Conservation (phyloP, 2,329 filamentous ascomycete genomes). For the Tolypocladium cylindrosporum region DNA sequence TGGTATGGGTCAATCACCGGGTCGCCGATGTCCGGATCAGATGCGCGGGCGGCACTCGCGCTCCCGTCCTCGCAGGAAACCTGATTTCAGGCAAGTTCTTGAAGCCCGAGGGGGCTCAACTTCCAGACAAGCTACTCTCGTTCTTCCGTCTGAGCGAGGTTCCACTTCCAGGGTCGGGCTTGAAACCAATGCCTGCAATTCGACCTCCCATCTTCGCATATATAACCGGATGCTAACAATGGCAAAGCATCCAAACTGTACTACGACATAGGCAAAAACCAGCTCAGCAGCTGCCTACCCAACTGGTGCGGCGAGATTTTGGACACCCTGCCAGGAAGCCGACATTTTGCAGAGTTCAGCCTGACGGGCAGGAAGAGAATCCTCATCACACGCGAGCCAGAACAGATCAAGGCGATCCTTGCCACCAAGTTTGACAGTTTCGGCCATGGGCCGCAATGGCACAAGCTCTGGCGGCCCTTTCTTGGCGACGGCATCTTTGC, state of each 20-base stretch:
- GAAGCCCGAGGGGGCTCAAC: too few species aligned
- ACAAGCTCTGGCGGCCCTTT: conserved; percentile 31
- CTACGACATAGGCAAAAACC: conserved; percentile 8
- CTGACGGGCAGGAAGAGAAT: conserved; percentile 12
- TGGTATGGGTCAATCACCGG: conserved; percentile 10
- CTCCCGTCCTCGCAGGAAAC: conserved; percentile 21
- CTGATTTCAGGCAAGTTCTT: conserved; percentile 18
- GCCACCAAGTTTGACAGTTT: conserved; percentile 48
- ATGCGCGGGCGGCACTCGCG: conserved; percentile 20
- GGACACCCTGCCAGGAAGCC: conserved; percentile 2
- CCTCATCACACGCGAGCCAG: conserved; percentile 40
- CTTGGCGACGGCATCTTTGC: conserved; percentile 48
- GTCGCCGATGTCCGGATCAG: conserved; percentile 17
- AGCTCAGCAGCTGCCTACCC: conserved; percentile 9
- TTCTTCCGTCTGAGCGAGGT: too few species aligned
- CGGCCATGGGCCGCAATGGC: conserved; percentile 33
- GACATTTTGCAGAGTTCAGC: conserved; percentile 11
- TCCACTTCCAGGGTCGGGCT: too few species aligned
- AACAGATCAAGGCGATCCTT: conserved; percentile 47
- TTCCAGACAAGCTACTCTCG: too few species aligned
- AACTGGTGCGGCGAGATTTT: conserved; percentile 7
- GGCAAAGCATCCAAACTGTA: conserved; percentile 8
- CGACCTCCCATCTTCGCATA: neutral
- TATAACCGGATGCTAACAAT: neutral
- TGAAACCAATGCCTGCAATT: too few species aligned